These are phyloP conservation scores for Sonneratia caseolaris DNA, from an alignment of 345 rosid species.

Conservation along the genomic window DNA sequence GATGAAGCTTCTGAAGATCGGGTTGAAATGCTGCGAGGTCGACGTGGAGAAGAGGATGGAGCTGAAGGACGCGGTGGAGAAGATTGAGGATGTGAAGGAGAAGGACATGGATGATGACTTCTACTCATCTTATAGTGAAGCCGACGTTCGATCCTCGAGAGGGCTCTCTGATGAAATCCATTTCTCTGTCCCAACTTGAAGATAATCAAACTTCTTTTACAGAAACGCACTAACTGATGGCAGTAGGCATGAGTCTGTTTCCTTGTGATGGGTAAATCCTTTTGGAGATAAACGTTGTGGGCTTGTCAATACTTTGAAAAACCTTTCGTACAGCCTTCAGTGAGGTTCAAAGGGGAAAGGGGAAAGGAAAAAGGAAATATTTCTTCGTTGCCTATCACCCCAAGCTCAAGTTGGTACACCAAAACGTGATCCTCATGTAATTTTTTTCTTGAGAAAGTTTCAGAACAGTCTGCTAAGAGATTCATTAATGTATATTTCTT, in stretches of 20 bases:
- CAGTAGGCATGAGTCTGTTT: not conserved
- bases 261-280: not conserved
- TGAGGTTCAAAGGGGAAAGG: not conserved
- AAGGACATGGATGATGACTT: slow-evolving; percentile 39
- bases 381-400: not conserved
- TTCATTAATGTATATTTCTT: not conserved
- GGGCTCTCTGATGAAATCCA: slow-evolving; percentile 27
- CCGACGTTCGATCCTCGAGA: slow-evolving; percentile 23
- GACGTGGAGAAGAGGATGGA: slow-evolving; percentile 75
- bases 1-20: slow-evolving; percentile 51
- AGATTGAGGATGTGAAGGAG: slow-evolving; percentile 50
- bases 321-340: not conserved
- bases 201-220: not conserved
- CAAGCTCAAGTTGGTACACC: not conserved
- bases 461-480: not conserved
- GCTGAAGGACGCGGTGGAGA: slow-evolving; percentile 50
- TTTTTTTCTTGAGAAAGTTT: not conserved
- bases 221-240: not conserved
- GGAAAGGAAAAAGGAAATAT: not conserved
- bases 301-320: not conserved
- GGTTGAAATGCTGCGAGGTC: slow-evolving; percentile 51
- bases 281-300: not conserved
- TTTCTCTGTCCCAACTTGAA: slow-evolving; percentile 4
- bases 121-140: slow-evolving; percentile 45
- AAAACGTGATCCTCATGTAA: not conserved